Percentiles rank a stretch among this genome's conserved stretches.
Conservation (phyloP, 2,329 filamentous ascomycete genomes). For the Incumbomyces delicatus region DNA sequence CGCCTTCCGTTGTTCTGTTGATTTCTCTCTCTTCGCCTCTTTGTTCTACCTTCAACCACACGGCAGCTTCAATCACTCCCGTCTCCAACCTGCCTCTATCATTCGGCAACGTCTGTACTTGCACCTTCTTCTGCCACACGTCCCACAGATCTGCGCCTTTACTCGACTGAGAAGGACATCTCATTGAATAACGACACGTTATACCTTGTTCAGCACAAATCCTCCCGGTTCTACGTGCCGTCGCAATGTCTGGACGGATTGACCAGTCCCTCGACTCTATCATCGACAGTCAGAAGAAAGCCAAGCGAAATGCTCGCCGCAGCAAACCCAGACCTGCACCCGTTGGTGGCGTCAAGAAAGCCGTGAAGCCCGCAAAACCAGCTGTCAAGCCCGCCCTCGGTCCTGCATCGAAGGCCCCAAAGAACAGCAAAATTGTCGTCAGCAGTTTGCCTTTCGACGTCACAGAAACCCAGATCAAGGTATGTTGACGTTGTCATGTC, state of each 20-base stretch:
- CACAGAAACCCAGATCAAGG: constrained; percentile 96
- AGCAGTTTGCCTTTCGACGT: constrained; percentile 98
- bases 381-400: constrained; percentile 48
- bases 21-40: not conserved
- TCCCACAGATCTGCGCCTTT: too few species aligned
- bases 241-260: constrained; percentile 83
- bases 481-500: constrained; percentile 89
- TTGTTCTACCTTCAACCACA: not conserved
- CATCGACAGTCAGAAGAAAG: constrained; percentile 62
- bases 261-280: constrained; percentile 97
- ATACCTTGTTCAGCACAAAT: not conserved
- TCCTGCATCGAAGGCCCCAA: constrained; percentile 51
- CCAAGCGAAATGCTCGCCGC: constrained; percentile 39
- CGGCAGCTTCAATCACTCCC: too few species aligned
- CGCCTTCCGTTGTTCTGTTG: not conserved
- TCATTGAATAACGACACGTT: too few species aligned
- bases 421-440: constrained; percentile 94
- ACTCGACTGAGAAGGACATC: too few species aligned
- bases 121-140: too few species aligned
- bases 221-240: not conserved
- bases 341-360: constrained; percentile 79
- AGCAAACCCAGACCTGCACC: constrained; percentile 49
- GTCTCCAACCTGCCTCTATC: too few species aligned
- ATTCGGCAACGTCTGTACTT: too few species aligned
- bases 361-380: constrained; percentile 41